A percentile compares a stretch with the other conserved stretches of the same genome.
These are phyloP conservation scores for Zygnema cylindricum DNA, from an alignment of 139 green algal genomes.

Conservation along the genomic window DNA sequence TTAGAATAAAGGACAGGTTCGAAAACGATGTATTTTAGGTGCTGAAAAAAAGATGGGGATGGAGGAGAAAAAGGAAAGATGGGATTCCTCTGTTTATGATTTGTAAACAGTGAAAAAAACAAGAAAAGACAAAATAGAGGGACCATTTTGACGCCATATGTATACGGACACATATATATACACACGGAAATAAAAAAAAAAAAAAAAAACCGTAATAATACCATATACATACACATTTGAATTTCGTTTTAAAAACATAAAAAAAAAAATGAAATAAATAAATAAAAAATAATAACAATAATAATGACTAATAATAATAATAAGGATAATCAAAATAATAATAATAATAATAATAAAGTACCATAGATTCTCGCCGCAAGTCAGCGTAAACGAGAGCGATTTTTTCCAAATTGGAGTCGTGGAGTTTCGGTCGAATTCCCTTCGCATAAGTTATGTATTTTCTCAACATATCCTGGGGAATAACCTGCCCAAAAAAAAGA, in stretches of 20 bases:
- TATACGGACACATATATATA: too few relatives aligned
- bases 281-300: neutral
- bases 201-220: too few relatives aligned
- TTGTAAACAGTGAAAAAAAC: too few relatives aligned
- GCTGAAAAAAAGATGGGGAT: too few relatives aligned
- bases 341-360: neutral
- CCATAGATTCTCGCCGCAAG: conserved; percentile 75
- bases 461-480: conserved; percentile 87
- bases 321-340: too few relatives aligned
- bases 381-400: conserved; percentile 83
- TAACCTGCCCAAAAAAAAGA: conserved; percentile 67
- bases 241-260: neutral
- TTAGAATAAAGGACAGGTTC: neutral
- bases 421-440: conserved; percentile 77
- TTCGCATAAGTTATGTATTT: conserved; percentile 99
- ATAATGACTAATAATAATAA: neutral
- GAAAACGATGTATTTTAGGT: too few relatives aligned
- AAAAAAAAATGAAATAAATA: neutral
- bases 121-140: too few relatives aligned
- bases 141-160: too few relatives aligned
- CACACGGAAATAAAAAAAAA: too few relatives aligned
- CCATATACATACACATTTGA: too few relatives aligned
- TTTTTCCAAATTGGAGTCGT: conserved; percentile 76
- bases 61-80: too few relatives aligned
- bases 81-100: too few relatives aligned